Conservation (phyloP, 805 yeast species). For the Yarrowia keelungensis region DNA sequence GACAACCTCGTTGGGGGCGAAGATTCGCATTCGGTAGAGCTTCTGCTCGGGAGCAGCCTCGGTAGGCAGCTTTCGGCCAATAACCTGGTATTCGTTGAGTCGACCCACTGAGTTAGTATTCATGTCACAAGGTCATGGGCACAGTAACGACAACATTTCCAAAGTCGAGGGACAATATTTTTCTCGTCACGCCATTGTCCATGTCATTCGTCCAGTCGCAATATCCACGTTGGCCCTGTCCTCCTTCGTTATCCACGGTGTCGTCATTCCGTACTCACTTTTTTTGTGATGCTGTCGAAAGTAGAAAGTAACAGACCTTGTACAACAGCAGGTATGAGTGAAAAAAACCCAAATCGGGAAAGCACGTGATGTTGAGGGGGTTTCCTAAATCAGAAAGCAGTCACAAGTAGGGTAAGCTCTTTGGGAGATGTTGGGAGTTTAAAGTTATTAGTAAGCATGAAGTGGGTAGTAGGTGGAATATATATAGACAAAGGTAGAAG, state of each 20-base stretch:
- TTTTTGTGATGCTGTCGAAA: constrained; percentile 40
- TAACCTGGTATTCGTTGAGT: constrained; percentile 99
- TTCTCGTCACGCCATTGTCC: neutral
- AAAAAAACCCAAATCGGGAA: constrained; percentile 37
- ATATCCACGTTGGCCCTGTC: neutral
- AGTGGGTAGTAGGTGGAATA: too few species aligned
- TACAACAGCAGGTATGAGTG: constrained; percentile 35
- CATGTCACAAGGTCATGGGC: too few species aligned
- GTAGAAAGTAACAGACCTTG: constrained; percentile 37
- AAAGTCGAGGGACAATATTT: too few species aligned
- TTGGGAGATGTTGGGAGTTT: constrained; percentile 5
- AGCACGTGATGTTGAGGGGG: constrained; percentile 38
- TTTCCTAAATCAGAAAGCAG: constrained; percentile 37
- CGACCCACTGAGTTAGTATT: constrained; percentile 71
- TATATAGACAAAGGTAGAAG: too few species aligned
- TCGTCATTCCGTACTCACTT: constrained; percentile 24
- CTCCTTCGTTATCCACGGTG: neutral
- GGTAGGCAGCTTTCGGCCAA: constrained; percentile 99
- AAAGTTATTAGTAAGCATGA: constrained; percentile 1
- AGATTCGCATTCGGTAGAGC: constrained; percentile 99
- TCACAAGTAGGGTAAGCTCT: constrained; percentile 38
- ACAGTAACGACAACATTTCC: too few species aligned
- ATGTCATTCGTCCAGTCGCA: neutral
- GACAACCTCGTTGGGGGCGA: constrained; percentile 98
- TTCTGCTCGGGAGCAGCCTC: constrained; percentile 99